Evolutionary conservation across 169 alveolate species (phyloP).

Genomic region (Theileria annulata): DNA sequence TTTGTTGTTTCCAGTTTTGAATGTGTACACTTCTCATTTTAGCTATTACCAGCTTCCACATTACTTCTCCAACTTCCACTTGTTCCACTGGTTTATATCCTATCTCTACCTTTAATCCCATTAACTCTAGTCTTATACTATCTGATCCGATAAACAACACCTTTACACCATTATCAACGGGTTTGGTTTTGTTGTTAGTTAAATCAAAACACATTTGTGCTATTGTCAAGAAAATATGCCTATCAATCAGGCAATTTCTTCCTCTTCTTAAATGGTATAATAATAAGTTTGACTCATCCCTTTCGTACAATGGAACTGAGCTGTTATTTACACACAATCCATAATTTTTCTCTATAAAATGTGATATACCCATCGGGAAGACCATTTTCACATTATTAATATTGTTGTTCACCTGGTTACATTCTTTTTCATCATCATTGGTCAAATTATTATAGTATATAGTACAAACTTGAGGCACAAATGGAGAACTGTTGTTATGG

Average conservation of each 20-base stretch:
- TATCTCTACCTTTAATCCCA: conserved; percentile 15
- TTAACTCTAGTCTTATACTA: conserved; percentile 11
- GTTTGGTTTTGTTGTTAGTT: neutral
- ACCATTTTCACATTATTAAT: conserved; percentile 26
- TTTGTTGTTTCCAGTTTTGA: conserved; percentile 61
- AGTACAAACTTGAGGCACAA: conserved; percentile 51
- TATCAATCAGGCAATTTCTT: conserved; percentile 54
- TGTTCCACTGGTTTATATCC: conserved; percentile 28
- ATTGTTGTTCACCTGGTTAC: neutral
- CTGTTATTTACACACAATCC: conserved; percentile 43
- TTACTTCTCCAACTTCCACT: conserved; percentile 51
- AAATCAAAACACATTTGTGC: conserved; percentile 39
- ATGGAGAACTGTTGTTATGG: conserved; percentile 41
- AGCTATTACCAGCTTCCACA: conserved; percentile 56
- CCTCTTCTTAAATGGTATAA: conserved; percentile 40
- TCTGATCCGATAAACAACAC: conserved; percentile 48
- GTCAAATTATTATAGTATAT: conserved; percentile 39
- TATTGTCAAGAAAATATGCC: conserved; percentile 43
- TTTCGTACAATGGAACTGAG: conserved; percentile 37
- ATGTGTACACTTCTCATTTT: conserved; percentile 48
- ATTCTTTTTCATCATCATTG: conserved; percentile 7
- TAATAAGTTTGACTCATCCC: conserved; percentile 20
- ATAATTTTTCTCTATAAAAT: conserved; percentile 43
- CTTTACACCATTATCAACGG: conserved; percentile 7
- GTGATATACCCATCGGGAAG: conserved; percentile 47